These are phyloP conservation scores for Leptographium radiaticola DNA, from an alignment of 2,329 filamentous ascomycete species.

Conservation along the genomic window DNA sequence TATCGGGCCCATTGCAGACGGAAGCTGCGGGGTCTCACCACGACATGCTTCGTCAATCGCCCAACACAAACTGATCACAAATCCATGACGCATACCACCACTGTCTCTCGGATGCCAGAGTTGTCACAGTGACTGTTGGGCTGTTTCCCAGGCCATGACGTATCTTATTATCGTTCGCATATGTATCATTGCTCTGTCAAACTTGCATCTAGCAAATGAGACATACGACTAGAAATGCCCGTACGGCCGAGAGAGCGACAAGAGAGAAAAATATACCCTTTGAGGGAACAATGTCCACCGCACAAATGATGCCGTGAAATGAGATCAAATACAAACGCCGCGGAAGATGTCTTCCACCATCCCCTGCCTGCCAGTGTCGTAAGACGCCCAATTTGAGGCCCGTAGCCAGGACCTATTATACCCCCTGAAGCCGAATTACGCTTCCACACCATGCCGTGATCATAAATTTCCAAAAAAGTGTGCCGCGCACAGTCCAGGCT, in stretches of 20 bases:
- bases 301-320: conserved; percentile 1
- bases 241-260: background rate
- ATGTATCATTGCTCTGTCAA: background rate
- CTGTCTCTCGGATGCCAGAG: too few species aligned
- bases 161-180: too few species aligned
- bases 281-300: background rate
- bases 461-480: background rate
- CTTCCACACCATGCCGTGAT: background rate
- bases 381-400: background rate
- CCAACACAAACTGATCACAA: too few species aligned
- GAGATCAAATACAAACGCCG: background rate
- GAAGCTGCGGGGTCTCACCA: too few species aligned
- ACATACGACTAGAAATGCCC: background rate
- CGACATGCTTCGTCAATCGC: too few species aligned
- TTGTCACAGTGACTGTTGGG: too few species aligned
- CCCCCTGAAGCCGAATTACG: background rate
- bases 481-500: background rate
- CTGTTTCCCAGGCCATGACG: too few species aligned
- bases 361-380: background rate
- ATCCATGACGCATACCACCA: too few species aligned
- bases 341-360: background rate
- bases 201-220: background rate
- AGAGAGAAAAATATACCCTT: background rate
- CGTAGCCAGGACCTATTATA: background rate
- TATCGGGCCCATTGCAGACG: too few species aligned